Percentiles rank a stretch among this genome's conserved stretches.
Conservation (phyloP, 768 basidiomycete species). For the Arthromyces matolae region DNA sequence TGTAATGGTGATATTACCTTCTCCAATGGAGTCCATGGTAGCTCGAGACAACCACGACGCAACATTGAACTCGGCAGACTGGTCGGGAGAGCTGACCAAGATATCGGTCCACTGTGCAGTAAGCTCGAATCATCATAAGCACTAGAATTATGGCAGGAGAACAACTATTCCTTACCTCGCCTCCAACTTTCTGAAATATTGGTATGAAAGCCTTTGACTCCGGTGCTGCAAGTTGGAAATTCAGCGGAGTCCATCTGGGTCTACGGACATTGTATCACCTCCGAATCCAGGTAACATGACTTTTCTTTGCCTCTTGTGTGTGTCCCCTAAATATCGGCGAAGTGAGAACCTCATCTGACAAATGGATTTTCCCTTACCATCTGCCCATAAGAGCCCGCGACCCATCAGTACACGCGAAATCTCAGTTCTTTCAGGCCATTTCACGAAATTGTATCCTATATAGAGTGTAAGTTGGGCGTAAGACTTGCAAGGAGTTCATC, state of each 20-base stretch:
- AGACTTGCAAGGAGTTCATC: no score
- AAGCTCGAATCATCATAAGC: constrained; percentile 30
- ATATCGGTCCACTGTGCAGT: constrained; percentile 50
- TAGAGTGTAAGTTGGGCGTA: no score
- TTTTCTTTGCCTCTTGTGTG: constrained; percentile 51
- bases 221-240: constrained; percentile 23
- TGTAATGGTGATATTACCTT: constrained; percentile 30
- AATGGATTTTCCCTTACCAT: constrained; percentile 31
- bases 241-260: background rate
- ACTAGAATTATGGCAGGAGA: background rate
- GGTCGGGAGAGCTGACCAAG: constrained; percentile 38
- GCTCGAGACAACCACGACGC: constrained; percentile 48
- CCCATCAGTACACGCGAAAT: constrained; percentile 49
- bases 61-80: constrained; percentile 42
- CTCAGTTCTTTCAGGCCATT: constrained; percentile 47
- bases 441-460: constrained; percentile 49
- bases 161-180: constrained; percentile 31
- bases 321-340: constrained; percentile 27
- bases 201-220: constrained; percentile 49
- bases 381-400: constrained; percentile 51
- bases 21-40: constrained; percentile 48
- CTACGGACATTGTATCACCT: constrained; percentile 22
- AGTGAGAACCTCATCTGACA: background rate
- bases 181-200: constrained; percentile 42
- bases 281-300: constrained; percentile 57